Base-by-base conservation (phyloP, 108 stramenopile species). In the Skeletonema costatum region DNA sequence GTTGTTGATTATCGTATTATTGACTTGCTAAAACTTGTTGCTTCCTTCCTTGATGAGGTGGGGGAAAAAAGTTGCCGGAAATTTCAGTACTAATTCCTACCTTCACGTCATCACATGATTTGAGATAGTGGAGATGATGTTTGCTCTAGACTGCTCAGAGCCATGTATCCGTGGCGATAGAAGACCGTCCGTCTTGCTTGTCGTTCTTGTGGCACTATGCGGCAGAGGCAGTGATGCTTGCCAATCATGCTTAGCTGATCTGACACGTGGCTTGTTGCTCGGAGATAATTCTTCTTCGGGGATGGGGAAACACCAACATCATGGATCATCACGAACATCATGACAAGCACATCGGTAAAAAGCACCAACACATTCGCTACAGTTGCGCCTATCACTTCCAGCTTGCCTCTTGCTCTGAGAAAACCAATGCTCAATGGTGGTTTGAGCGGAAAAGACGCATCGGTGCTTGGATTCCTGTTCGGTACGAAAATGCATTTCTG, bases 241-340 rank as follows among this genome's bases (percentile, higher is more conserved):
- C 78, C 71, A 73, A 48, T 79, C 71, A 50, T 79, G 78, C 39
- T 46, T 79, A 9, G 14, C 66, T 1, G 63, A 79, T 9, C 16
- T 72, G 11, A 66, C 66, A 25, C 53, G 53, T 56, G 53, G 53
- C 9, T 29, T 56, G 25, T 0, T 56, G 25, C 53, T 56, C 8
- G 53, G 44, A 46, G 44, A n/a, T 0, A 4, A 46, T 46, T 25
- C 25, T 25, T 25, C 25, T 25, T 46, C 16, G 44, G 44, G 16
- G 44, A n/a, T n/a, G 11, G 44, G 16, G 44, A 46, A 56, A 25
- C 53, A 56, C 1, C 19, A 56, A 1, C 51, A 53, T 53, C n/a
- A n/a, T n/a, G n/a, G 21, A 50, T 16, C 48, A 50, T 17, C 1
- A 25, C 25, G 25, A 46, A 10, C 44, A 53, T 25, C 21, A 53